phyloP scores from a whole-genome alignment of 1,284 basidiomycete genomes.

The Hypsizygus ulmarius region DNA sequence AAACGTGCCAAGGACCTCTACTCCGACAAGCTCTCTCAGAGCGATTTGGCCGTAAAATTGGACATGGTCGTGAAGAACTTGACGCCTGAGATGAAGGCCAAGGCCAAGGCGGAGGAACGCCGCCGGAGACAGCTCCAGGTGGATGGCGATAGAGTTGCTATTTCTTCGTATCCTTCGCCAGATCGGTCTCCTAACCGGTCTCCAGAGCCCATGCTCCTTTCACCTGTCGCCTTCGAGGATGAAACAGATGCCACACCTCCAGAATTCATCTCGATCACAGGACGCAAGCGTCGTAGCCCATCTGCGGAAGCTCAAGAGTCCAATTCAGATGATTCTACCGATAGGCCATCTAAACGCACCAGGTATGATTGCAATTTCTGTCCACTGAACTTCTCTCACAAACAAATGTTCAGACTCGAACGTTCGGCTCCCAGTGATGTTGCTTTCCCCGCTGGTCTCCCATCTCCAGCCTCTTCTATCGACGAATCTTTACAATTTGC shows the following conservation, averaged over 20 bases:
- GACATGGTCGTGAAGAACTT: slow-evolving; percentile 27
- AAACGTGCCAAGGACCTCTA: slow-evolving; percentile 32
- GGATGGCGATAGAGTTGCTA: slow-evolving; percentile 1
- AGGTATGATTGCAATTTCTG: slow-evolving; percentile 18
- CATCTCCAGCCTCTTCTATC: slow-evolving; percentile 10
- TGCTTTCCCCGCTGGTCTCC: slow-evolving; percentile 3
- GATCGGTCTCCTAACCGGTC: slow-evolving; percentile 15
- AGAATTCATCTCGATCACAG: not conserved
- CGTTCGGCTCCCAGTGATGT: not conserved
- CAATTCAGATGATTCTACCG: not conserved
- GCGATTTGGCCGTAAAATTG: slow-evolving; percentile 25
- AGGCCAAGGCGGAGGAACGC: slow-evolving; percentile 5
- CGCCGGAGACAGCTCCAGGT: slow-evolving; percentile 5
- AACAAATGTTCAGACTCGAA: not conserved
- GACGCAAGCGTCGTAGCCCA: slow-evolving; percentile 6
- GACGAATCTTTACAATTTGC: slow-evolving; percentile 2
- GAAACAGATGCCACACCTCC: not conserved
- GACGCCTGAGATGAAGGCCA: slow-evolving; percentile 19
- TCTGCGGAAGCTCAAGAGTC: not conserved
- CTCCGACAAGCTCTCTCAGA: slow-evolving; percentile 26
- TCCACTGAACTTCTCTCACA: not conserved
- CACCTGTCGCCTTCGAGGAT: not conserved
- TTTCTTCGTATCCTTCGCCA: slow-evolving; percentile 13
- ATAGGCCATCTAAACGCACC: slow-evolving; percentile 20
- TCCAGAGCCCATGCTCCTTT: not conserved